These are phyloP conservation scores for Lolium perenne DNA, from an alignment of 176 grass and related monocot genomes.

Conservation along the genomic window DNA sequence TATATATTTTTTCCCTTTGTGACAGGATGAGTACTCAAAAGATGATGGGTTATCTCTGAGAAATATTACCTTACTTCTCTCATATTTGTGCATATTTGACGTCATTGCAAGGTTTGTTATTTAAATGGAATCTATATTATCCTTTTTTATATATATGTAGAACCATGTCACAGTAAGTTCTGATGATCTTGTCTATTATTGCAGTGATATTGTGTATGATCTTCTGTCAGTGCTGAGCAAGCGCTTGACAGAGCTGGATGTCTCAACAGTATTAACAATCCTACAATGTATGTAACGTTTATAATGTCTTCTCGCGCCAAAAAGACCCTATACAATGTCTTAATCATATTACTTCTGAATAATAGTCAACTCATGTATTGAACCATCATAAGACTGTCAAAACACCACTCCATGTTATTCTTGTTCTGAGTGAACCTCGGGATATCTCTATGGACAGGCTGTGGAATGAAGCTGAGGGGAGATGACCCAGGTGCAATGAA, in stretches of 20 bases:
- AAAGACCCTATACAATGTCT: too few species aligned
- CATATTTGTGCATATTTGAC: constrained; percentile 82
- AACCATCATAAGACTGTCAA: not conserved
- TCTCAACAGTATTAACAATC: constrained; percentile 74
- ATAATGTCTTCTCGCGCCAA: not conserved
- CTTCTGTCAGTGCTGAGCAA: constrained; percentile 74
- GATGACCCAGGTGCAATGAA: constrained; percentile 91
- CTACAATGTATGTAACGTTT: constrained; percentile 65
- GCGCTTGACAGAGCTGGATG: constrained; percentile 85
- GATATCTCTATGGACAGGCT: constrained; percentile 60
- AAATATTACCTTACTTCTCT: constrained; percentile 80
- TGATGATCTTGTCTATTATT: constrained; percentile 39
- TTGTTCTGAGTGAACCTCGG: constrained; percentile 12
- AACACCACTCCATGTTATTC: constrained; percentile 10
- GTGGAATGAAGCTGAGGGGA: constrained; percentile 83
- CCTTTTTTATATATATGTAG: constrained; percentile 33
- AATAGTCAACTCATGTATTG: too few species aligned
- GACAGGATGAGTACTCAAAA: constrained; percentile 86
- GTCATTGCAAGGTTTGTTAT: constrained; percentile 75
- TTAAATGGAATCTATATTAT: constrained; percentile 21
- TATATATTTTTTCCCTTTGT: constrained; percentile 29
- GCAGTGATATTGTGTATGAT: constrained; percentile 84
- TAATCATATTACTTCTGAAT: too few species aligned
- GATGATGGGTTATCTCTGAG: constrained; percentile 76
- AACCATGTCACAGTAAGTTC: constrained; percentile 22